Evolutionary conservation across 148 eudicot species (phyloP), one percentile per base, ranked within the genome.

Genomic region (Salicornia ramosissima): DNA sequence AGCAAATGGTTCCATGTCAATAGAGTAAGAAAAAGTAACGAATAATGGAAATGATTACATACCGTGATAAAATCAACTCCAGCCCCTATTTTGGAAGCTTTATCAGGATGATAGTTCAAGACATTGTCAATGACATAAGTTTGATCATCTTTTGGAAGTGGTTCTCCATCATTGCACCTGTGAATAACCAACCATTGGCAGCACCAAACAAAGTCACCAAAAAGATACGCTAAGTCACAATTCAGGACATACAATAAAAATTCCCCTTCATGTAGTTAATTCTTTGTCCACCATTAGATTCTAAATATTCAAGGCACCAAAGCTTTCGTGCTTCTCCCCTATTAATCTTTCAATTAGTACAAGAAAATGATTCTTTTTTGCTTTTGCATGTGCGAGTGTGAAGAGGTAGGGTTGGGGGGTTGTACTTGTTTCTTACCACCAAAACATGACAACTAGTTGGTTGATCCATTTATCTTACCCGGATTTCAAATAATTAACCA

Each of bases 81-180:
- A 70, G 82, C 87, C 73, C 97, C 96, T 71, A 80, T 80, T 83
- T 94, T 90, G 31, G 80, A 84, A 51, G 74, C 82, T 75, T 90
- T 94, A 57, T 94, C 96, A 34, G 98, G 97, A 77, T 94, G 98
- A 69, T 86, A 73, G 73, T 73, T 77, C 28, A 94, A 74, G 21
- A 94, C 89, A 61, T 84, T 84, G 30, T 83, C 85, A 52, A 87
- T 56, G 1, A 94, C 81, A 67, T 81, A 94, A 1, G 80, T 29
- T 76, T 90, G 97, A 74, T 94, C 96, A 22, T 94, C 97, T 68
- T 81, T 72, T 34, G 90, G 72, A 60, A 94, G 79, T 24, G 89
- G 96, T 79, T 88, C 96, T 36, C 96, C 97, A 65, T 90, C 97
- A 69, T 74, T 84, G 82, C 83, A 85, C 87, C 98, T 94, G 57